These are phyloP conservation scores for Sporothrix euskadiensis DNA, from an alignment of 2,329 filamentous ascomycete species.

Conservation along the genomic window DNA sequence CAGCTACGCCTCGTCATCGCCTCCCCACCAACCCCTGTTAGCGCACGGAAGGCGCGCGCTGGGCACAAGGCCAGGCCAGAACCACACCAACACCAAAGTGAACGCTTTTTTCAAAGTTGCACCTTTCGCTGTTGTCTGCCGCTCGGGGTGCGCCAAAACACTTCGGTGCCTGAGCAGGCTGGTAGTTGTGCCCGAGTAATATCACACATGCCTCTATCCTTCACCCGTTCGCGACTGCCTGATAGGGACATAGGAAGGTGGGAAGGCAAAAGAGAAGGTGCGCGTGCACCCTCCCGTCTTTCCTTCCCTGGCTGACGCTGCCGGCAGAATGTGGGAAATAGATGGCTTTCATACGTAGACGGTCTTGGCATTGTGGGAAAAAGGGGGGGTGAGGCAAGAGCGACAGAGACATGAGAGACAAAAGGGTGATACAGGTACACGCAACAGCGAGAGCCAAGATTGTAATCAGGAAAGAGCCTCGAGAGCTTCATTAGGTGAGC, in stretches of 20 bases:
- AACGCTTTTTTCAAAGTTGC: background rate
- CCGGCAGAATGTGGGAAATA: constrained; percentile 19
- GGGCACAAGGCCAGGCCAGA: constrained; percentile 10
- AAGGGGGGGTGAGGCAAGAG: background rate
- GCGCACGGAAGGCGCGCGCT: constrained; percentile 17
- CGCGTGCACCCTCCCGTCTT: background rate
- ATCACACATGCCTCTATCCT: background rate
- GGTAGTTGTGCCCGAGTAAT: background rate
- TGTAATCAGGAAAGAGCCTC: background rate
- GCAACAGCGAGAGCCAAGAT: background rate
- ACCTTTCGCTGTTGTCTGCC: background rate
- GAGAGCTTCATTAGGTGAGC: background rate
- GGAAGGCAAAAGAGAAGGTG: background rate
- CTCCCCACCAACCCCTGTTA: constrained; percentile 26
- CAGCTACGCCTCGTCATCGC: constrained; percentile 34
- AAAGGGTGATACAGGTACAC: background rate
- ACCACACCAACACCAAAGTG: background rate
- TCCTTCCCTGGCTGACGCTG: constrained; percentile 11
- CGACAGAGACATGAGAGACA: background rate
- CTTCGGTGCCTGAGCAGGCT: constrained; percentile 8
- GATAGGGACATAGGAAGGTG: background rate
- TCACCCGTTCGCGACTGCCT: background rate
- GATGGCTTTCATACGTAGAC: constrained; percentile 20
- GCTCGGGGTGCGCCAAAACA: background rate
- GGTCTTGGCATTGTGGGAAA: constrained; percentile 21